Conservation (phyloP, 225 moss, liverwort and hornwort genomes). For the Physcomitrellopsis africana region DNA sequence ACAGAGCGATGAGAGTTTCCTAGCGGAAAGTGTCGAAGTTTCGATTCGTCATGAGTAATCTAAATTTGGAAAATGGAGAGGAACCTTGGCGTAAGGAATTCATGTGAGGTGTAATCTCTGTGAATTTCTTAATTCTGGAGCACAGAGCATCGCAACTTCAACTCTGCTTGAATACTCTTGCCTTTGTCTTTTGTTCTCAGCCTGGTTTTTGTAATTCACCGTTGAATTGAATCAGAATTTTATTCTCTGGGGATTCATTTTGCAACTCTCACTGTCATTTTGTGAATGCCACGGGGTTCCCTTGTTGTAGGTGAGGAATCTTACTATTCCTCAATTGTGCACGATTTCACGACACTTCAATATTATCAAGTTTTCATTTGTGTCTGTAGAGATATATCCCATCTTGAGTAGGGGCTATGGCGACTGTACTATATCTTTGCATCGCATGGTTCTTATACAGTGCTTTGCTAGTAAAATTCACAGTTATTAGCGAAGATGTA, state of each 20-base stretch:
- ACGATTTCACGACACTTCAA: not conserved
- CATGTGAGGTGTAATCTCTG: too few species aligned
- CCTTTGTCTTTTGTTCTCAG: too few species aligned
- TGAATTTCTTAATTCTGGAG: too few species aligned
- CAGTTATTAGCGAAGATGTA: constrained; percentile 23
- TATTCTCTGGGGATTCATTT: not conserved
- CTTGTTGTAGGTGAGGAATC: constrained; percentile 15
- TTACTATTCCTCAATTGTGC: not conserved
- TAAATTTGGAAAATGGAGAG: too few species aligned
- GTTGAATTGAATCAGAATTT: too few species aligned
- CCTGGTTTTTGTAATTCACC: too few species aligned
- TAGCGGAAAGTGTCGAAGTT: too few species aligned
- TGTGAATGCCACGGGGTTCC: constrained; percentile 15
- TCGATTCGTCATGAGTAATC: too few species aligned
- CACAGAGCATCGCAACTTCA: too few species aligned
- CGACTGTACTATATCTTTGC: constrained; percentile 6
- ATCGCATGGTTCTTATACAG: constrained; percentile 17
- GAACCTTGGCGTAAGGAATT: too few species aligned
- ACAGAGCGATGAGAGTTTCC: too few species aligned
- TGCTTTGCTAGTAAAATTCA: constrained; percentile 23
- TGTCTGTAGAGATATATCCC: not conserved
- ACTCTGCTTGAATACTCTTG: too few species aligned
- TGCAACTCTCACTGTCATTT: constrained; percentile 11
- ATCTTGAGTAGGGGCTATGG: not conserved
- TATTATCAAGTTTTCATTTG: not conserved